Evolutionary conservation across 192 early-diverging fungal species (phyloP).

Genomic region (Podila epicladia): DNA sequence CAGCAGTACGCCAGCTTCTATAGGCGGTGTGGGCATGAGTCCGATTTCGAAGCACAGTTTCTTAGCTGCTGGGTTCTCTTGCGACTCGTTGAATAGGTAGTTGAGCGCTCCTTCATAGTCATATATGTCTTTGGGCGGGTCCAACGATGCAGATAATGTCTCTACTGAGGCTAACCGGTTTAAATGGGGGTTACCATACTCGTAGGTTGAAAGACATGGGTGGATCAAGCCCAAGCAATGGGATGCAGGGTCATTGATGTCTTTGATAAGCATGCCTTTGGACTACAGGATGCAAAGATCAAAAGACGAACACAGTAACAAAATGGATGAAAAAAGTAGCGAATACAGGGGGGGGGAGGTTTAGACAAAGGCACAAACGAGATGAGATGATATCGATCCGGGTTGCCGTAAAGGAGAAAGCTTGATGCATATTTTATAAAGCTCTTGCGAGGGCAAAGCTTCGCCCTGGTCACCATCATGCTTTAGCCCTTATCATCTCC

Average conservation of each 20-base stretch:
- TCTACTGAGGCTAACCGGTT: background rate
- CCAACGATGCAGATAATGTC: background rate
- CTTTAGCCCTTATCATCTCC: too few species aligned
- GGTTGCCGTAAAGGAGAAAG: too few species aligned
- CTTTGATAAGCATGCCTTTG: slow-evolving; percentile 9
- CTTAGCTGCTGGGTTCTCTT: background rate
- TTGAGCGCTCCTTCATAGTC: slow-evolving; percentile 26
- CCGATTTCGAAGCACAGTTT: slow-evolving; percentile 25
- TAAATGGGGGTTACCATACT: slow-evolving; percentile 13
- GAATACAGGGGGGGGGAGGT: too few species aligned
- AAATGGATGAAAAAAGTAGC: background rate
- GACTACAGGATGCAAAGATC: background rate
- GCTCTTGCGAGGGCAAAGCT: too few species aligned
- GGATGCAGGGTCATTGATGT: slow-evolving; percentile 23
- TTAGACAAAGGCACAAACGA: background rate
- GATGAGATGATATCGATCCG: background rate
- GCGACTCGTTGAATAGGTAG: slow-evolving; percentile 16
- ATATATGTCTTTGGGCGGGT: slow-evolving; percentile 4
- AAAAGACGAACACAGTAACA: background rate
- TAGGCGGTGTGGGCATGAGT: slow-evolving; percentile 13
- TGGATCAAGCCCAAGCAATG: slow-evolving; percentile 27
- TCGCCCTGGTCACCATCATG: too few species aligned
- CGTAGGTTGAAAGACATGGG: background rate
- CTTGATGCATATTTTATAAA: too few species aligned
- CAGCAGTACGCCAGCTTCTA: slow-evolving; percentile 16